These are phyloP conservation scores for Aquilaria agallochum DNA, from an alignment of 441 rosid species.

Conservation along the genomic window DNA sequence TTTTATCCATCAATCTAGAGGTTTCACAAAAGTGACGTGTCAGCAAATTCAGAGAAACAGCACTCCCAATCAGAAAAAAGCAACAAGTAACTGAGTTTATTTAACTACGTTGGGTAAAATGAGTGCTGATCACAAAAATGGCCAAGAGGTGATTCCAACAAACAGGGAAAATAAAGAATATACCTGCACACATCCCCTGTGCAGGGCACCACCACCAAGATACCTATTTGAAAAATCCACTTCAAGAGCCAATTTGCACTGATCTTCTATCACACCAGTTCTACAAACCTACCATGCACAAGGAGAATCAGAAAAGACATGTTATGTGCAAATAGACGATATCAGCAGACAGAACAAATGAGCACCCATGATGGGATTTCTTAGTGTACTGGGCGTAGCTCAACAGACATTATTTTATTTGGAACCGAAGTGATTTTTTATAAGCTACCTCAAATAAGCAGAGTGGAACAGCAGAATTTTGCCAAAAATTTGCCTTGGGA, in stretches of 20 bases:
- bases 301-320: conserved; percentile 1
- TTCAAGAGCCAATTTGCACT: conserved; percentile 53
- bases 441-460: conserved; percentile 64
- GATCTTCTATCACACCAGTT: conserved; percentile 81
- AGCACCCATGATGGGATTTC: no score
- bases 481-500: conserved; percentile 66
- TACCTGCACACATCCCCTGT: conserved; percentile 92
- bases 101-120: background rate
- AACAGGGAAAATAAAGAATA: background rate
- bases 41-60: conserved; percentile 8
- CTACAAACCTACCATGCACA: conserved; percentile 42
- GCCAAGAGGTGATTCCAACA: background rate
- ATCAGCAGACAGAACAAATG: background rate
- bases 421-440: no score
- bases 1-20: background rate
- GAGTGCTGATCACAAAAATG: background rate
- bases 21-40: conserved; percentile 1
- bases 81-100: background rate
- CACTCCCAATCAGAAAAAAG: background rate
- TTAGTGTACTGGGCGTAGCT: no score
- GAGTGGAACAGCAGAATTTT: conserved; percentile 52
- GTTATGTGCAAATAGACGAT: background rate
- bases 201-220: conserved; percentile 91
- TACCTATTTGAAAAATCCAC: conserved; percentile 93
- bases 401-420: no score